phyloP scores from a whole-genome alignment of 345 rosid species.

The Eucalyptus melliodora region DNA sequence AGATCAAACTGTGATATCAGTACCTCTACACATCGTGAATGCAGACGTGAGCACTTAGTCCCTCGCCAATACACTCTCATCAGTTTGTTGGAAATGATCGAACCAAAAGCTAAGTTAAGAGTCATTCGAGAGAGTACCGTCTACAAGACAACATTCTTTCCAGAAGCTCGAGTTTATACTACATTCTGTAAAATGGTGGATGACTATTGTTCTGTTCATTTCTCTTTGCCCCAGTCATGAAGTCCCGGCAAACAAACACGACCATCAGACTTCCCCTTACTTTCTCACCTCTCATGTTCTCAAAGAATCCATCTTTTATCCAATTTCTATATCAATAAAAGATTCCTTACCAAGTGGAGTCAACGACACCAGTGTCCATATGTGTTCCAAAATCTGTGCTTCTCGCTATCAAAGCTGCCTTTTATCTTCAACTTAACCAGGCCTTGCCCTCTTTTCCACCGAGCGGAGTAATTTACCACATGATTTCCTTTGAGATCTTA shows the following conservation, averaged over 20 bases:
- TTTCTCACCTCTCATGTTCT: not conserved
- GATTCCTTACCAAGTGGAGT: not conserved
- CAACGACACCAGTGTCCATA: not conserved
- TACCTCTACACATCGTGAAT: not conserved
- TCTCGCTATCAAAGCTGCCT: not conserved
- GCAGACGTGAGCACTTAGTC: not conserved
- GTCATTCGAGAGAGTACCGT: not conserved
- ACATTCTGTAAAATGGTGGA: not conserved
- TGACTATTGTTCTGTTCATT: not conserved
- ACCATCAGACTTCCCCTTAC: not conserved
- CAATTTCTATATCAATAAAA: not conserved
- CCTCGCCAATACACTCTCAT: not conserved
- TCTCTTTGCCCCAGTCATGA: not conserved
- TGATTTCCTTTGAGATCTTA: not conserved
- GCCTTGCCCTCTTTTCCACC: not conserved
- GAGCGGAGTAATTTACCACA: not conserved
- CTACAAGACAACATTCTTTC: not conserved
- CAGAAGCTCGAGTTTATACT: not conserved
- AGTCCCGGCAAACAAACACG: not conserved
- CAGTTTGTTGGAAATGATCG: not conserved
- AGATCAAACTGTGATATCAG: not conserved
- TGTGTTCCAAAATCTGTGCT: not conserved
- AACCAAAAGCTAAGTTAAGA: not conserved
- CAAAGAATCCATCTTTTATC: not conserved
- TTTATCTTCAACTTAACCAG: not conserved